Evolutionary conservation across 176 grass and related monocot species (phyloP), one percentile per base, ranked within the genome.

Genomic region (Tillandsia leiboldiana): DNA sequence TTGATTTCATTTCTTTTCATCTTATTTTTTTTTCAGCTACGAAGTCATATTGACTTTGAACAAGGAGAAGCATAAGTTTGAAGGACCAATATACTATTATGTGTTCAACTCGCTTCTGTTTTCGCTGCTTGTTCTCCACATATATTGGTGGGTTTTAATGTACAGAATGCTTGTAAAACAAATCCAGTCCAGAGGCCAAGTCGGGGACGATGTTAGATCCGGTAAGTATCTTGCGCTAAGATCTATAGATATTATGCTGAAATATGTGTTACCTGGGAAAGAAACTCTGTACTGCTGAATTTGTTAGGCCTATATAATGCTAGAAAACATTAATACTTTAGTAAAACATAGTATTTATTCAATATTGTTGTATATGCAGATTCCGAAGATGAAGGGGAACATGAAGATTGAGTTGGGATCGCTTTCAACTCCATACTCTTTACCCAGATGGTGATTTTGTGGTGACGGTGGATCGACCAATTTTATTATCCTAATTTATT

Each of bases 141-240:
- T 96, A 77, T 91, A 91, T 72, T 96, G 91, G 91, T 86, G 88
- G 88, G 70, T 96, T 33, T 72, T 96, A 64, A 96, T 96, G 28
- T 91, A 75, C 51, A 77, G 91, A 47, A 96, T 96, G 91, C 50
- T 91, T 70, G 73, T 96, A 14, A 96, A 86, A 61, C 91, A 96
- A 86, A 86, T 96, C 66, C 82, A 91, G 56, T 87, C 88, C 3
- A 87, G 70, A 77, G 91, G 91, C 18, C 75, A 28, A 49, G 69
- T 96, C 63, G 83, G 83, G 0, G 91, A 91, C 10, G 91, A 96
- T 86, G 85, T 91, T 79, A 78, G 91, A 88, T 96, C 91, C 0
- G 91, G 91, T 91, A 70, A 77, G 83, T 53, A 26, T 50, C 48
- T 71, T 71, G 14, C 70, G 23, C 68, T 15, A 20, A 59, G 54